Base-by-base conservation (phyloP, 306 rosid genomes). In the Vigna mungo region DNA sequence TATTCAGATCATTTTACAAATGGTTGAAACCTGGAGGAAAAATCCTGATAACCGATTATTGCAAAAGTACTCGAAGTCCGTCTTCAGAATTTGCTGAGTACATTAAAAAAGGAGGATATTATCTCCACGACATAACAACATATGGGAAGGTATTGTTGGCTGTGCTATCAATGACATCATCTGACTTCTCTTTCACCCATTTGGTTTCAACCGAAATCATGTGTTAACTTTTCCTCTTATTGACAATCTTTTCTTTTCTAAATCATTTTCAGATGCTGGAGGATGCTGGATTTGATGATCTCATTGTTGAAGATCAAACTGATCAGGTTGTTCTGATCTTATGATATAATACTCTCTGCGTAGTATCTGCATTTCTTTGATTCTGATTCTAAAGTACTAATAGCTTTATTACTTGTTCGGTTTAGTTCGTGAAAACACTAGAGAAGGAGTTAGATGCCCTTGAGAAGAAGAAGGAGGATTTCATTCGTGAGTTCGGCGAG, bases 11-110 rank as follows among this genome's bases (percentile, higher is more conserved):
- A 56, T 91, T 95, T 82, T 85, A 82, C 87, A 81, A 87, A 79
- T 95, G 99, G 99, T 75, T 95, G 88, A 95, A 92, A 85, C 97
- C 97, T 7, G 97, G 99, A 34, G 99, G 97, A 2, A 93, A 84
- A 78, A 87, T 95, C 82, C 89, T 95, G 66, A 89, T 95, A 64
- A 92, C 89, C 71, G 99, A 95, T 75, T 95, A 92, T 81, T 95
- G 97, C 77, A 87, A 71, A 83, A 86, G 88, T 80, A 78, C 90
- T 81, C 91, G 85, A 83, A 80, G 81, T 79, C 97, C 90, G 1
- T 90, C 94, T 0, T 48, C 27, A 21, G 94, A 87, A 63, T 95
- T 89, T 79, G 80, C 93, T 0, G 88, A 85, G 61, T 95, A 93
- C 84, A 92, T 95, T 49, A 72, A 90, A 81, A 86, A 92, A 68